Conservation (phyloP, 1,139 yeast species). For the Geotrichum restrictum region DNA sequence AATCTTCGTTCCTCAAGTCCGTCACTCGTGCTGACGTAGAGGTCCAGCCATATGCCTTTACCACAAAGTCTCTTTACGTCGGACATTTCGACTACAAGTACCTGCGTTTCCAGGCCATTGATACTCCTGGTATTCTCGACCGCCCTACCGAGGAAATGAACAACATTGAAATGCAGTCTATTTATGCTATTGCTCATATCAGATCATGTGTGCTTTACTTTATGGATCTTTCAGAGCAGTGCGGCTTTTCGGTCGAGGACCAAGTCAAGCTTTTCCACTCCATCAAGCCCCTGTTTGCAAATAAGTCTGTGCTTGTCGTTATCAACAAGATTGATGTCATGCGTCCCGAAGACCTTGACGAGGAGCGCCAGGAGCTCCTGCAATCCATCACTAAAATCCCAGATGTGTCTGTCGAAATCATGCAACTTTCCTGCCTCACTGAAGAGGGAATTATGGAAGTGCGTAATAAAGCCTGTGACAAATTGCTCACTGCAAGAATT, state of each 20-base stretch:
- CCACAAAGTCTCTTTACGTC: conserved; percentile 89
- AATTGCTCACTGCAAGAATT: conserved; percentile 87
- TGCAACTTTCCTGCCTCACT: conserved; percentile 88
- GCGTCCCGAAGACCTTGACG: conserved; percentile 74
- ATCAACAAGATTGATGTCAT: conserved; percentile 92
- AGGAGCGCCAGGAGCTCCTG: conserved; percentile 68
- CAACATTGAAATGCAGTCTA: conserved; percentile 98
- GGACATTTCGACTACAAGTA: conserved; percentile 98
- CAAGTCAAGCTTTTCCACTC: conserved; percentile 96
- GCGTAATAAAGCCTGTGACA: conserved; percentile 95
- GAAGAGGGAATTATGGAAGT: conserved; percentile 95
- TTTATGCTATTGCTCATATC: conserved; percentile 96
- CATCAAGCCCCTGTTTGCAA: conserved; percentile 93
- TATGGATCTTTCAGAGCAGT: conserved; percentile 97
- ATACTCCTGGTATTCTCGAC: conserved; percentile 97
- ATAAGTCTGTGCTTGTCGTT: conserved; percentile 92
- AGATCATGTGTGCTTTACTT: conserved; percentile 94
- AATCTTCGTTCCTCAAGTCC: conserved; percentile 86
- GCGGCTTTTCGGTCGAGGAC: conserved; percentile 96
- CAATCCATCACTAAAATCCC: conserved; percentile 45
- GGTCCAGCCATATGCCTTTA: conserved; percentile 98
- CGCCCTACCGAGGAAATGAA: conserved; percentile 99
- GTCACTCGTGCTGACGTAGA: conserved; percentile 98
- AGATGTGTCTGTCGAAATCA: conserved; percentile 80
- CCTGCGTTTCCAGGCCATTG: conserved; percentile 95